Conservation (phyloP, 129 eudicot species). For the Heracleum sosnowskyi region DNA sequence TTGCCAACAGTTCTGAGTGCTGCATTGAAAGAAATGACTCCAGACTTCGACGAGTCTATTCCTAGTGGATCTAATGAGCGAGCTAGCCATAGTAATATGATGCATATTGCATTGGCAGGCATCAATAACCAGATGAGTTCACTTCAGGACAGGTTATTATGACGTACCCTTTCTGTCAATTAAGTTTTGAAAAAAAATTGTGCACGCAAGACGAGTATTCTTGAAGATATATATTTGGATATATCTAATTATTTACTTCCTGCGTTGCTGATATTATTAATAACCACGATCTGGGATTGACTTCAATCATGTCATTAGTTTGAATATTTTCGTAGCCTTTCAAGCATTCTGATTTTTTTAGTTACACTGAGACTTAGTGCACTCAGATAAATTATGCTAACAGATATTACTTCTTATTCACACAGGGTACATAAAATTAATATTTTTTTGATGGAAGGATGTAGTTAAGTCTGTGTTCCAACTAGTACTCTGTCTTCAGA, state of each 20-base stretch:
- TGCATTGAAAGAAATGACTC: constrained; percentile 65
- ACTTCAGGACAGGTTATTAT: constrained; percentile 90
- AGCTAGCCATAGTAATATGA: constrained; percentile 57
- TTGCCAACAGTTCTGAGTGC: constrained; percentile 64
- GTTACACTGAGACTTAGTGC: neutral
- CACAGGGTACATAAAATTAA: neutral
- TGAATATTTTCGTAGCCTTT: neutral
- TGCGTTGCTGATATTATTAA: neutral
- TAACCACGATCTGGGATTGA: neutral
- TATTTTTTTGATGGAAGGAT: neutral
- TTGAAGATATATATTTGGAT: neutral
- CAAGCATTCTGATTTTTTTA: neutral
- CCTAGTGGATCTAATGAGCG: constrained; percentile 26
- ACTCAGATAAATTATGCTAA: neutral
- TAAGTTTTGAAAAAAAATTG: neutral
- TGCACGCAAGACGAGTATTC: neutral
- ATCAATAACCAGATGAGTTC: constrained; percentile 90
- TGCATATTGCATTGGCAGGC: constrained; percentile 91
- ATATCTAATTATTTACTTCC: neutral
- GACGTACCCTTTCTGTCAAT: neutral
- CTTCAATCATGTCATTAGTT: neutral
- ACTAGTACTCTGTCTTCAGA: neutral
- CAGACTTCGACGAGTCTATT: constrained; percentile 20
- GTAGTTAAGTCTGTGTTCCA: neutral
- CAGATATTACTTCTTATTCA: neutral